These are phyloP conservation scores for Microdochium bolleyi DNA, from an alignment of 2,329 filamentous ascomycete species.

Conservation along the genomic window DNA sequence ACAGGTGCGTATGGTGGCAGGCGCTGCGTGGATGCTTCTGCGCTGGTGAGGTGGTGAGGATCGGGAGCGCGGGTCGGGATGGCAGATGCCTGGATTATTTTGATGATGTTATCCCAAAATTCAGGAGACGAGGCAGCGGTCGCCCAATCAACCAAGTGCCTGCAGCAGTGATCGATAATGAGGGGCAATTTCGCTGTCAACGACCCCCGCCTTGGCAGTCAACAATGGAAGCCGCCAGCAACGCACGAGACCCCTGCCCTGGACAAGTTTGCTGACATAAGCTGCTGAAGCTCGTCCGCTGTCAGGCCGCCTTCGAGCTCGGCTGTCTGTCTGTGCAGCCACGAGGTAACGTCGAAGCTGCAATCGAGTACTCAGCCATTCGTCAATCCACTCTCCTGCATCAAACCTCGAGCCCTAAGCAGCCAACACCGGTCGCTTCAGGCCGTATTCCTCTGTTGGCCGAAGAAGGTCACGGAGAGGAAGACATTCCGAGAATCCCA, in stretches of 20 bases:
- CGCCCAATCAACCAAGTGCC: slow-evolving; percentile 1
- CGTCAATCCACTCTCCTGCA: too few relatives aligned
- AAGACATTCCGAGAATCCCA: too few relatives aligned
- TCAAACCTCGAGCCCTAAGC: too few relatives aligned
- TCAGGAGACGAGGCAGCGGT: not conserved
- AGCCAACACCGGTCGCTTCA: too few relatives aligned
- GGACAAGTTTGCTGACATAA: not conserved
- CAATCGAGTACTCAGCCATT: too few relatives aligned
- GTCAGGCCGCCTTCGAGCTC: too few relatives aligned
- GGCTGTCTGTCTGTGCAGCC: too few relatives aligned
- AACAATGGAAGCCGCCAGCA: not conserved
- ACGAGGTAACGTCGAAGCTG: too few relatives aligned
- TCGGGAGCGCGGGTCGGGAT: slow-evolving; percentile 1
- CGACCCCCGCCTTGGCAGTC: not conserved
- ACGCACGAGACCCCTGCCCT: not conserved
- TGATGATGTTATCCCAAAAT: not conserved
- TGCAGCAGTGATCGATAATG: not conserved
- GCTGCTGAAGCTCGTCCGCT: not conserved
- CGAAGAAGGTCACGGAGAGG: too few relatives aligned
- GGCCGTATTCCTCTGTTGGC: too few relatives aligned
- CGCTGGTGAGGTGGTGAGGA: not conserved
- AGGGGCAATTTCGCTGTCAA: not conserved
- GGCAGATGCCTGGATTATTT: not conserved
- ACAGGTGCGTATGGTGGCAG: not conserved
- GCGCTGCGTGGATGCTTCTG: not conserved